Evolutionary conservation across 176 grass and related monocot genomes (phyloP).

Genomic region (Oryza australiensis): DNA sequence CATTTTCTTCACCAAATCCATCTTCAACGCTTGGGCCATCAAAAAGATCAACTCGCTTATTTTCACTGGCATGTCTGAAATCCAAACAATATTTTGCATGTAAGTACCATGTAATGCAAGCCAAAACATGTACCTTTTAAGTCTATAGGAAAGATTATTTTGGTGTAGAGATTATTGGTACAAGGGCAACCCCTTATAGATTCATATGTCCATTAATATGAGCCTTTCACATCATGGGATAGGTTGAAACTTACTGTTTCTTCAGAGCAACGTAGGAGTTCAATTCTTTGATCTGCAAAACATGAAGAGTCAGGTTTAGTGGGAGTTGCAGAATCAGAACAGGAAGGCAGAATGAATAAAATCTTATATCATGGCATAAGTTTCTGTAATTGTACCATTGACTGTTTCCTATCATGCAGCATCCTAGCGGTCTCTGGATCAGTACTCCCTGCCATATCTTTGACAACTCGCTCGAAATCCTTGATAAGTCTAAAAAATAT

Average conservation of each 20-base stretch:
- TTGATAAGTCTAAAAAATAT: constrained; percentile 73
- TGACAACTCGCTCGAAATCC: constrained; percentile 83
- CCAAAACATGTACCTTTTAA: not conserved
- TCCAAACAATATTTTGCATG: not conserved
- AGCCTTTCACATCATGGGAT: not conserved
- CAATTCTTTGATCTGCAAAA: constrained; percentile 95
- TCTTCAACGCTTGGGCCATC: constrained; percentile 69
- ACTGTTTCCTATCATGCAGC: constrained; percentile 85
- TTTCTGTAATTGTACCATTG: constrained; percentile 50
- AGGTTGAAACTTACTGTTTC: constrained; percentile 85
- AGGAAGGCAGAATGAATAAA: constrained; percentile 1
- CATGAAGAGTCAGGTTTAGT: constrained; percentile 23
- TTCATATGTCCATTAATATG: not conserved
- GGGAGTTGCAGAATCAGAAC: constrained; percentile 1
- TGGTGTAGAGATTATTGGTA: constrained; percentile 4
- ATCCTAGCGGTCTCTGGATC: constrained; percentile 59
- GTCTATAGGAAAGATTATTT: not conserved
- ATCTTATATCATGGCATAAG: not conserved
- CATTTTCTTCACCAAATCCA: constrained; percentile 88
- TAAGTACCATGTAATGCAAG: constrained; percentile 4
- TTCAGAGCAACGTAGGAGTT: constrained; percentile 97
- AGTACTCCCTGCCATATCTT: constrained; percentile 52
- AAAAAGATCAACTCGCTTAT: constrained; percentile 89
- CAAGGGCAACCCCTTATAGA: not conserved
- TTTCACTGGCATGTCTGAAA: constrained; percentile 81